Evolutionary conservation across 305 asterid species (phyloP).

Genomic region (Stenogyne calaminthoides): DNA sequence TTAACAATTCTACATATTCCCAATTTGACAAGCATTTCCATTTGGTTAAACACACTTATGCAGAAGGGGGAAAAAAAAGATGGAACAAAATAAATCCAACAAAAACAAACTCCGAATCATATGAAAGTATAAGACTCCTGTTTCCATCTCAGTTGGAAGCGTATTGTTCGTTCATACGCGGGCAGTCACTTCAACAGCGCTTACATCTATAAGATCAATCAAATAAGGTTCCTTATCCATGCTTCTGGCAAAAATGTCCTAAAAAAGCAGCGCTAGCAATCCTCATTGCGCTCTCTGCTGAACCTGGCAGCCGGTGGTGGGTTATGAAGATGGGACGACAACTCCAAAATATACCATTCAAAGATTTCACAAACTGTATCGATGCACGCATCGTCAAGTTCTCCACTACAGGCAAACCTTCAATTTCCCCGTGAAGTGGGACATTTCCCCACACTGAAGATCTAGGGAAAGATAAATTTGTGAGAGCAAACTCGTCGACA

Average conservation of each 20-base stretch:
- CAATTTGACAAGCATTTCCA: too few relatives aligned
- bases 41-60: too few relatives aligned
- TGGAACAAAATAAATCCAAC: too few relatives aligned
- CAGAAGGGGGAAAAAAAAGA: too few relatives aligned
- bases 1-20: too few relatives aligned
- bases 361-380: neutral
- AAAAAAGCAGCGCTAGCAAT: neutral
- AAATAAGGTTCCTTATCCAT: neutral
- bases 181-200: neutral
- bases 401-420: constrained; percentile 13
- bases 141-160: neutral
- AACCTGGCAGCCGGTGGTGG: neutral
- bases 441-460: neutral
- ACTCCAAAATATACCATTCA: neutral
- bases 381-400: neutral
- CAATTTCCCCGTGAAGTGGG: neutral
- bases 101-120: too few relatives aligned
- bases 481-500: neutral
- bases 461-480: neutral
- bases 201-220: neutral
- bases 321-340: neutral
- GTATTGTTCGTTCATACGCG: neutral
- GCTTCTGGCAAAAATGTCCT: neutral
- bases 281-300: neutral
- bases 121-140: too few relatives aligned